A percentile compares a stretch with the other conserved stretches of the same genome.
These are phyloP conservation scores for Kodamaea jinghongensis DNA, from an alignment of 805 yeast genomes.

Conservation along the genomic window DNA sequence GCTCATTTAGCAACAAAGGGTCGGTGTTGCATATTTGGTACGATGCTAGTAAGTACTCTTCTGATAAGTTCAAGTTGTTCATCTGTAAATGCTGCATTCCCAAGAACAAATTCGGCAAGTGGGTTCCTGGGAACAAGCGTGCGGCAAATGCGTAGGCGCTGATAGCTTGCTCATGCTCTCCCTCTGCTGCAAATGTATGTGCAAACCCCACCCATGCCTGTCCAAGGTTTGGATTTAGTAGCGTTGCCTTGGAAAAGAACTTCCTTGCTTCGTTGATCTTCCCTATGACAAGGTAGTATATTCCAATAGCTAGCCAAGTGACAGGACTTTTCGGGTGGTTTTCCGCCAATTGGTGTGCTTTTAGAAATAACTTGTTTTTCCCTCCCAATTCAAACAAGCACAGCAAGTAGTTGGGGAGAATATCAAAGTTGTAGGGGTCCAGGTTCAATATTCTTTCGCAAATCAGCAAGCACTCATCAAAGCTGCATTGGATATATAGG, in stretches of 20 bases:
- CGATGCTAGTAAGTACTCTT: conserved; percentile 77
- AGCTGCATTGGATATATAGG: conserved; percentile 71
- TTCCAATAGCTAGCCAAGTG: conserved; percentile 91
- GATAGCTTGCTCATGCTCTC: conserved; percentile 98
- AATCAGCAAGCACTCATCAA: conserved; percentile 67
- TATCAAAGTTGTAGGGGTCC: conserved; percentile 70
- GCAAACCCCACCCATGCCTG: conserved; percentile 99
- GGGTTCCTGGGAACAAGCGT: conserved; percentile 84
- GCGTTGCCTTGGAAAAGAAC: conserved; percentile 84
- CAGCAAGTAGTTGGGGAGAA: conserved; percentile 76
- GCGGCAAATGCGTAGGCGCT: conserved; percentile 97
- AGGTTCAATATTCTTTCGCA: conserved; percentile 60
- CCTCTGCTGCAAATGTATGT: conserved; percentile 94
- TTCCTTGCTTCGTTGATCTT: conserved; percentile 80
- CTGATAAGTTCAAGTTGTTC: conserved; percentile 78
- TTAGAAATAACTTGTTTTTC: conserved; percentile 71
- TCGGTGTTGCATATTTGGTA: conserved; percentile 78
- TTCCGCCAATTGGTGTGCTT: conserved; percentile 85
- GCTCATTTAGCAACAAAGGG: conserved; percentile 84
- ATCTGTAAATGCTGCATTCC: conserved; percentile 96
- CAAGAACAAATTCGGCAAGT: conserved; percentile 80
- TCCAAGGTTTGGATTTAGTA: conserved; percentile 84
- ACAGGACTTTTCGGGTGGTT: conserved; percentile 75
- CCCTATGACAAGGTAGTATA: conserved; percentile 74
- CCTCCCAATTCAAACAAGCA: conserved; percentile 84